A percentile compares a stretch with the other conserved stretches of the same genome.
Conservation (phyloP, 768 basidiomycete genomes). For the Termitomyces sp. region DNA sequence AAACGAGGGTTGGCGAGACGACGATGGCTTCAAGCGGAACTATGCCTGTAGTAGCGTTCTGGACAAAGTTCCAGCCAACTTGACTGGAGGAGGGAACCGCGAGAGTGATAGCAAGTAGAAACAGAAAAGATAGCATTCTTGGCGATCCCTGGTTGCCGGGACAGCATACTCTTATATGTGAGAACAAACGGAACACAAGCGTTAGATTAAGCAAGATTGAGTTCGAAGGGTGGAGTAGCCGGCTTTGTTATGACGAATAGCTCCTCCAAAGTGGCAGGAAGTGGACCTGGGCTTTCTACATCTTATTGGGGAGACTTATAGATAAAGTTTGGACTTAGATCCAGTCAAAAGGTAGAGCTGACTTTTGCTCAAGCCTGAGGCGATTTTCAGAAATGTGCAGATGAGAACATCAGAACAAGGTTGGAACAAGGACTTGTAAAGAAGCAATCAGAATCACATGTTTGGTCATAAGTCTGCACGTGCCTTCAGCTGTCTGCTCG, state of each 20-base stretch:
- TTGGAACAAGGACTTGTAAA: not conserved
- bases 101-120: not conserved
- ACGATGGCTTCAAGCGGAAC: conserved; percentile 21
- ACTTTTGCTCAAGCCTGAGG: not conserved
- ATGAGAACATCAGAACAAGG: not conserved
- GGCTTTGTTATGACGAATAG: not conserved
- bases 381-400: not conserved
- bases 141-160: not conserved
- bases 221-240: not conserved
- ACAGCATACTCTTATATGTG: not conserved
- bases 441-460: too few species aligned
- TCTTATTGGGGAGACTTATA: not conserved
- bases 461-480: not conserved
- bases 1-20: conserved; percentile 19
- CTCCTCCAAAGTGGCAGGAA: not conserved
- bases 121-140: not conserved
- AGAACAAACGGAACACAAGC: too few species aligned
- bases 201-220: not conserved
- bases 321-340: not conserved
- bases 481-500: not conserved
- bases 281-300: not conserved
- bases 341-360: not conserved
- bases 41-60: conserved; percentile 21
- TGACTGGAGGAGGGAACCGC: conserved; percentile 1
- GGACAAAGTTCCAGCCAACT: conserved; percentile 19